A percentile compares a stretch with the other conserved stretches of the same genome.
These are phyloP conservation scores for Inga oerstediana DNA, from an alignment of 306 rosid species.

Conservation along the genomic window DNA sequence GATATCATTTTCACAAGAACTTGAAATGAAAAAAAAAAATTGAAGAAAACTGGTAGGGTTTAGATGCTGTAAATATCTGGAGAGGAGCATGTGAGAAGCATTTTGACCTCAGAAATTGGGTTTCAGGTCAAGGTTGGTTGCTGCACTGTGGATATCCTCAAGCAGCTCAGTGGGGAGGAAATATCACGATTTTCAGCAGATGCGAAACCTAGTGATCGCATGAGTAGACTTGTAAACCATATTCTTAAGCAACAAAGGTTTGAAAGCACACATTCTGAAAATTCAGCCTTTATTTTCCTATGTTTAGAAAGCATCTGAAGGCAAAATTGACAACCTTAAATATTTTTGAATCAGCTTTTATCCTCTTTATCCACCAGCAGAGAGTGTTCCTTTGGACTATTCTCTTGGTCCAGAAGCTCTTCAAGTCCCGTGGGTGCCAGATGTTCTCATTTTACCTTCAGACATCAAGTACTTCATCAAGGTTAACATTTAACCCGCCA, in stretches of 20 bases:
- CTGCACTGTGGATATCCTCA: slow-evolving; percentile 86
- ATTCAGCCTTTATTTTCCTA: not conserved
- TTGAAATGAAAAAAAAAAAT: not conserved
- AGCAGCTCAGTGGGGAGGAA: slow-evolving; percentile 94
- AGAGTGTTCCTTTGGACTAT: slow-evolving; percentile 81
- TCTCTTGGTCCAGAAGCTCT: slow-evolving; percentile 86
- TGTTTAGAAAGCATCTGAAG: slow-evolving; percentile 19
- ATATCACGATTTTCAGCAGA: slow-evolving; percentile 69
- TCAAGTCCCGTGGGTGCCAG: slow-evolving; percentile 69
- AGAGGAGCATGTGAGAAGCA: slow-evolving; percentile 15
- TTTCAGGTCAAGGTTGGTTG: slow-evolving; percentile 90
- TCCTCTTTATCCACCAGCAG: slow-evolving; percentile 91
- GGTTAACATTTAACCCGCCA: slow-evolving; percentile 47
- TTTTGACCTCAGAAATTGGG: slow-evolving; percentile 24
- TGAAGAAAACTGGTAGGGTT: not conserved
- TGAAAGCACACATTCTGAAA: not conserved
- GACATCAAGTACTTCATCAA: slow-evolving; percentile 82
- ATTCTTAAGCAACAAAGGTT: slow-evolving; percentile 77
- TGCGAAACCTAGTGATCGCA: slow-evolving; percentile 74
- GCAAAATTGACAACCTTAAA: slow-evolving; percentile 17
- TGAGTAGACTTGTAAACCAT: slow-evolving; percentile 83
- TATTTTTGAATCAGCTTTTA: slow-evolving; percentile 74
- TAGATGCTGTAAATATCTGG: slow-evolving; percentile 24
- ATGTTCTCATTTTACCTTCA: slow-evolving; percentile 88
- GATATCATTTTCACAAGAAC: slow-evolving; percentile 1